Base-by-base conservation (phyloP, 805 yeast species). In the Zygotorulaspora florentina region DNA sequence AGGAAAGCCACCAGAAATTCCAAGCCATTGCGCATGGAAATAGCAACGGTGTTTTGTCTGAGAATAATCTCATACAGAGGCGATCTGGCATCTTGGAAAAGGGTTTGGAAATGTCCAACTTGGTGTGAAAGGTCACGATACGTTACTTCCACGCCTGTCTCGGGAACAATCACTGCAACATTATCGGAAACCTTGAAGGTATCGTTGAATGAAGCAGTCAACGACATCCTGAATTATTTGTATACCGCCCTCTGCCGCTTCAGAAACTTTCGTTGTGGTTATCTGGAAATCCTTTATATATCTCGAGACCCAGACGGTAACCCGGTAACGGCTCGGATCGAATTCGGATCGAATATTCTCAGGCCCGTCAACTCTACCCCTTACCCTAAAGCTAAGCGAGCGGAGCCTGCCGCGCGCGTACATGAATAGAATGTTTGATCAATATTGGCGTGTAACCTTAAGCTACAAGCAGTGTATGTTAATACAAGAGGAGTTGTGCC, bases 1-100 rank as follows among this genome's bases (percentile, higher is more conserved):
- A 83, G 61, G 57, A 81, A 83, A 1, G 77, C 66, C 8, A 74
- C 72, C 1, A 76, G 72, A 42, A 81, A 75, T 54, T 83, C 89
- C 18, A 83, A 57, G 3, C 77, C 66, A 59, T 84, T 83, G 25
- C 82, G 80, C 47, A 83, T 64, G 0, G 85, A 71, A 17, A 83
- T 80, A 0, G 85, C 83, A 34, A 81, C 69, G 2, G 79, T 72
- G 2, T 73, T 58, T 52, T 76, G 78, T 35, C 65, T 57, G 7
- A 54, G 52, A 3, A 68, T 60, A 8, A 59, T 42, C 12, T 54
- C 53, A 42, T 51, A 69, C 23, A 76, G 53, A 8, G 80, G 80
- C 1, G 78, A 74, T 5, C 63, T 53, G 1, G 66, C 53, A 27
- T 69, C 62, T 52, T 52, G 62, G 55, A 67, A 80, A 46, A 80